Base-by-base conservation (phyloP, 2,329 filamentous ascomycete genomes). In the Fusarium acutatum region DNA sequence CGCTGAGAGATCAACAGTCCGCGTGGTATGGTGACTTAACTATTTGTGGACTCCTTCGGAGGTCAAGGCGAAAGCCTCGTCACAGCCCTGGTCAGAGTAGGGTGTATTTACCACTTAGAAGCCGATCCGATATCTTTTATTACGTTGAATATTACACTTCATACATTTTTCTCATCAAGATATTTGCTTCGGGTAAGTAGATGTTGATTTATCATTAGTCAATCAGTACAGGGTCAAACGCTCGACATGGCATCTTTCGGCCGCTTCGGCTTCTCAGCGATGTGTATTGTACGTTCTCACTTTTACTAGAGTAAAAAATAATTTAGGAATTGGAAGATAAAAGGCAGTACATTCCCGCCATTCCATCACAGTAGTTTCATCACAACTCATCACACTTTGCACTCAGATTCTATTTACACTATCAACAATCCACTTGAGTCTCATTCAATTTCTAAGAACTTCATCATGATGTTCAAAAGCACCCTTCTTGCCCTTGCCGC, bases 101-200 rank as follows among this genome's bases (percentile, higher is more conserved):
- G 44, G 14, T n/a, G 20, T 30, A 30, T 3, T 28, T 17, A n/a
- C 20, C 14, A 30, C 26, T n/a, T 12, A 3, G 2, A 17, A 47
- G 4, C 6, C 14, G 14, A 13, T 17, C 6, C 4, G 10, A 0
- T 4, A 9, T 3, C n/a, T 17, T 17, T 17, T 10, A 30, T 47
- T n/a, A 47, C 44, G 44, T 47, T 30, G 2, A 30, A 11, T 30
- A 3, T 47, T 17, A n/a, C 44, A 30, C 0, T 30, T 17, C 14
- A 17, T 30, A 17, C 6, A 3, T 2, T 5, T 22, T 30, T n/a
- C 2, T 12, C 4, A 11, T 47, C 10, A 17, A n/a, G 2, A 9
- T 3, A 12, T 17, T 1, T 17, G 7, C 20, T 30, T 47, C 0
- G 14, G 20, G 46, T 18, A 49, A 22, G 20, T 30, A 18, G 0